Percentiles rank a stretch among this genome's conserved stretches.
Conservation (phyloP, 23 red algal species). For the Cyanidioschyzon merolae region DNA sequence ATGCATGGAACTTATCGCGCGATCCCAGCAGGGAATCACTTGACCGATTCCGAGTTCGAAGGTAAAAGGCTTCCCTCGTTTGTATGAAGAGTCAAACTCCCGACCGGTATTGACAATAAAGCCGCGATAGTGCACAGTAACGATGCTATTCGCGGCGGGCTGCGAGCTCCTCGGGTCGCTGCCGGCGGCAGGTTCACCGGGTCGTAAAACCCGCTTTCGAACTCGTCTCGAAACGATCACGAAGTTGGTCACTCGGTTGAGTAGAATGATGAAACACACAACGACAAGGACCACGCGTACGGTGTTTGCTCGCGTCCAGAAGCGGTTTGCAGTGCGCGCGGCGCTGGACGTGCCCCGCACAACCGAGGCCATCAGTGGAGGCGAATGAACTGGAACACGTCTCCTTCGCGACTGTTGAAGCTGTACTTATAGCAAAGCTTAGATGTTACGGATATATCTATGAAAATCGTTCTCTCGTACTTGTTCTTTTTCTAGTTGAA, state of each 20-base stretch:
- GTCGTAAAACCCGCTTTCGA: background rate
- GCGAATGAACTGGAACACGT: no score
- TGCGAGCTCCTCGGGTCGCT: background rate
- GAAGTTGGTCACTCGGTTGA: background rate
- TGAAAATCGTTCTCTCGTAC: no score
- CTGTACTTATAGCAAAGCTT: no score
- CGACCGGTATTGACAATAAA: background rate
- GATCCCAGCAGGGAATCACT: slow-evolving; percentile 27
- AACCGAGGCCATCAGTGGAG: no score
- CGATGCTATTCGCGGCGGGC: background rate
- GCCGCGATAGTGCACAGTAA: slow-evolving; percentile 20
- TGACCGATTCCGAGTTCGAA: slow-evolving; percentile 15
- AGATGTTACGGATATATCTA: no score
- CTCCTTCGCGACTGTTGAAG: no score
- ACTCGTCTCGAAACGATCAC: background rate
- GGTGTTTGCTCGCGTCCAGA: background rate
- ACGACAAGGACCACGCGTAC: background rate
- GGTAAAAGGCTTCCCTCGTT: slow-evolving; percentile 19
- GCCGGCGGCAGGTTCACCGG: background rate
- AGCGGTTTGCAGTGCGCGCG: no score
- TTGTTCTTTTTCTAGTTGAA: no score
- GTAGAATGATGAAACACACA: background rate
- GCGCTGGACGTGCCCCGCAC: no score
- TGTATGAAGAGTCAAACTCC: slow-evolving; percentile 22
- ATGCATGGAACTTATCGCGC: slow-evolving; percentile 9